phyloP scores from a whole-genome alignment of 148 eudicot species.

The Chenopodium quinoa region DNA sequence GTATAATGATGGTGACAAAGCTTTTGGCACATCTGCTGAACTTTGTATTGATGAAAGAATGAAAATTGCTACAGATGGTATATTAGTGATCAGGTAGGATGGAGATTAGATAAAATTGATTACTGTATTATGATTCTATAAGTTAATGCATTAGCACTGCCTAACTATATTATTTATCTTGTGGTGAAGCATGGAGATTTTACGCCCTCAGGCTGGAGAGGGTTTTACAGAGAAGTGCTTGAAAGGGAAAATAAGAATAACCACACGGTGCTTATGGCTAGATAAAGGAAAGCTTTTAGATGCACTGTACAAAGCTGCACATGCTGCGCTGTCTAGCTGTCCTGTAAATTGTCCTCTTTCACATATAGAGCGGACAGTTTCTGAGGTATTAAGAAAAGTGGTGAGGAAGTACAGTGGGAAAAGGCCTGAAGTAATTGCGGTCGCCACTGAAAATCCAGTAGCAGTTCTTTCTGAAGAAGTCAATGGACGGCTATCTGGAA shows the following conservation, averaged over 20 bases:
- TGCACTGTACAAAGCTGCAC: slow-evolving; percentile 94
- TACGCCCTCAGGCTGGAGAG: slow-evolving; percentile 67
- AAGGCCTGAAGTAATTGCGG: slow-evolving; percentile 88
- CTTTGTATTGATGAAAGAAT: slow-evolving; percentile 90
- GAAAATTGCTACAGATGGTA: slow-evolving; percentile 90
- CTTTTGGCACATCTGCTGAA: slow-evolving; percentile 91
- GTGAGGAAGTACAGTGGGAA: slow-evolving; percentile 94
- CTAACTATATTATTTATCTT: slow-evolving; percentile 22
- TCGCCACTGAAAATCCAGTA: slow-evolving; percentile 85
- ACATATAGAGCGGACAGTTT: slow-evolving; percentile 88
- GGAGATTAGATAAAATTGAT: not conserved
- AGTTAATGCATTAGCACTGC: slow-evolving; percentile 4
- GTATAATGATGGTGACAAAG: slow-evolving; percentile 99
- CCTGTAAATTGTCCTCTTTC: slow-evolving; percentile 78
- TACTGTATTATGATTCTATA: not conserved
- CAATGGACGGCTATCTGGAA: slow-evolving; percentile 67
- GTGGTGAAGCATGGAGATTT: slow-evolving; percentile 78
- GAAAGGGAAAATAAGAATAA: slow-evolving; percentile 89
- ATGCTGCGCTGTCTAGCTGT: slow-evolving; percentile 86
- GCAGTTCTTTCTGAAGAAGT: slow-evolving; percentile 79
- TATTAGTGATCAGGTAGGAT: slow-evolving; percentile 79
- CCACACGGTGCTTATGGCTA: slow-evolving; percentile 98
- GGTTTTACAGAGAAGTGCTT: slow-evolving; percentile 41
- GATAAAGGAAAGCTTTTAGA: slow-evolving; percentile 97
- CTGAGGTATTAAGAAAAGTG: slow-evolving; percentile 83